Evolutionary conservation across 176 grass and related monocot species (phyloP), one percentile per base, ranked within the genome.

Genomic region (Zizania latifolia): DNA sequence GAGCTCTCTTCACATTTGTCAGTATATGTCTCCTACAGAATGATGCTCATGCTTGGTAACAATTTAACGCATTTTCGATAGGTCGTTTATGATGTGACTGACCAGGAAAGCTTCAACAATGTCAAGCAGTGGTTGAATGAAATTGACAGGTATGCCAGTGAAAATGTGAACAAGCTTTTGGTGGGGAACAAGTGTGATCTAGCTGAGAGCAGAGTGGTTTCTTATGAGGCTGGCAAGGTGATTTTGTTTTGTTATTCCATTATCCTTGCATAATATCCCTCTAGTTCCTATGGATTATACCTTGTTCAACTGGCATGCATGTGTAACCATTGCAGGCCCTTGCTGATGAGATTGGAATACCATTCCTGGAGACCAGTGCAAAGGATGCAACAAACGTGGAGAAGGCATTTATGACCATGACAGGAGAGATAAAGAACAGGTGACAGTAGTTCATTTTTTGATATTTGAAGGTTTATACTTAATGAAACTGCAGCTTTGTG

Each of bases 311-410:
- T 76, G 23, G 15, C 26, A 53, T 65, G 2, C n/a, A 51, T 83
- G 14, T 70, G 28, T 43, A 16, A 6, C 10, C 8, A 31, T 71
- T 10, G 7, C 71, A 92, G 89, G 82, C 85, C 44, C 78, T 92
- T 76, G 89, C 82, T 55, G 89, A 88, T 85, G 85, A 88, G 72
- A 92, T 92, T 54, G 89, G 89, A 39, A 92, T 88, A 68, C 89
- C 89, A 8, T 92, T 92, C 62, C 65, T 92, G 33, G 89, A 92
- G 74, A 92, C 89, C 28, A 92, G 89, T 88, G 89, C 89, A 32
- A 92, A 92, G 78, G 78, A 92, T 88, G 81, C 89, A 72, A 92
- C 85, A 45, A 92, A 92, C 75, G 89, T 92, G 41, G 89, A 92
- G 37, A 80, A 92, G 62, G 89, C 89, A 8, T 92, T 92, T 56